Base-by-base conservation (phyloP, 768 basidiomycete genomes). In the Mycena crocata region DNA sequence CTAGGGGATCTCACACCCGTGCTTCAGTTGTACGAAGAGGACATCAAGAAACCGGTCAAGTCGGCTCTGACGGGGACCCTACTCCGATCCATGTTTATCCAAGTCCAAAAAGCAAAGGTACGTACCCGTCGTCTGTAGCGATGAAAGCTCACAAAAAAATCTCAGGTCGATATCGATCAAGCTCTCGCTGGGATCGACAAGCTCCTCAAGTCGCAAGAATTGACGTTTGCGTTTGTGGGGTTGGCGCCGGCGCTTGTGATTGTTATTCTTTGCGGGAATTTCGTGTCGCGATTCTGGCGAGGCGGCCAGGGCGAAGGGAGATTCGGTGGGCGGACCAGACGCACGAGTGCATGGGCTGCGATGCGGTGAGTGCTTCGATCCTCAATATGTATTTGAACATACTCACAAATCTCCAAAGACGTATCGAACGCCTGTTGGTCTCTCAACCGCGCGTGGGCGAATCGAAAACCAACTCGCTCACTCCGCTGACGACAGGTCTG, bases 211-310 rank as follows among this genome's bases (percentile, higher is more conserved):
- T 96, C 94, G 1, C 96, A 98, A 79, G 94, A 97, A 75, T 83
- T 98, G 46, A 98, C 95, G 1, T 99, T 99, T 72, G 97, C 93
- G 7, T 98, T 98, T 73, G 95, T 98, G 65, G 96, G 96, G 69
- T 92, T 99, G 19, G 96, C 97, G 0, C 97, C 97, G 12, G 91
- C 93, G 0, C 79, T 98, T 52, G 87, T 91, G 5, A 81, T 99
- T 35, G 86, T 96, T 4, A 96, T 96, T 70, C 82, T 90, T 1
- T 63, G 85, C 3, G 84, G 85, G 19, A 88, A 87, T 12, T 89
- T 86, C 75, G 32, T 91, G 4, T 71, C 80, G 14, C 78, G 79
- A 1, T 62, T 92, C 1, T 88, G 87, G 80, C 78, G 78, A 0
- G 85, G 86, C 9, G 83, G 86, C 2, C 79, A 79, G 31, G 86